Evolutionary conservation across 2,329 filamentous ascomycete species (phyloP), one percentile per base, ranked within the genome.

Genomic region (Aureobasidium mangrovei): DNA sequence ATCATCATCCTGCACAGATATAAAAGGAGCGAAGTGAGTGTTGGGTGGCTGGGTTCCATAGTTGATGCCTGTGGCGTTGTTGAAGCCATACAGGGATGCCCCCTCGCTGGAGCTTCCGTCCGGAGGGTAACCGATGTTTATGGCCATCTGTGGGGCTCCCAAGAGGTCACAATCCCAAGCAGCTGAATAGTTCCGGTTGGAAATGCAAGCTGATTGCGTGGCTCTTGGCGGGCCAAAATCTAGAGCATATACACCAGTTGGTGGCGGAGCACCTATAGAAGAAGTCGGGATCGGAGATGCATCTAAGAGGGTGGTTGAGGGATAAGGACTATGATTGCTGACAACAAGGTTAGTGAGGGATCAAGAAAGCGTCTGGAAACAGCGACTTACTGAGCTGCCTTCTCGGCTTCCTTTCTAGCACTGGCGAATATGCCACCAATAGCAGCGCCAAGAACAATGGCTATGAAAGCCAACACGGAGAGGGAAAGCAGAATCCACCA

Each of bases 81-180:
- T 54, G 6, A 60, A 61, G 52, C 65, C 64, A 54, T 63, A 65
- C 12, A 69, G 53, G 10, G 46, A 61, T 4, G 67, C 67, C 42
- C 64, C 65, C 24, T 58, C 57, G 31, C 58, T 58, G 12, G 57
- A 53, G 24, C 59, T 57, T 12, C 45, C 53, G n/a, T 53, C 59
- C 7, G 58, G 58, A 8, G 58, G 51, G 12, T 45, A 55, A n/a
- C 52, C 58, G 28, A 70, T 61, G 33, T 55, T 60, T 43, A 70
- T 61, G 18, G 60, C 65, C 26, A 65, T 55, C 12, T 60, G 59
- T 8, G 62, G 58, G 8, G 60, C 59, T 27, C 62, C 62, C 40
- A 60, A 60, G 7, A 85, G 71, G 9, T 78, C 73, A 64, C 84
- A 88, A 56, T 74, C 79, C 84, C 84, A 88, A 0, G 83, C 78